phyloP scores from a whole-genome alignment of 2,329 filamentous ascomycete species.

The Exutisphaerella laricina region DNA sequence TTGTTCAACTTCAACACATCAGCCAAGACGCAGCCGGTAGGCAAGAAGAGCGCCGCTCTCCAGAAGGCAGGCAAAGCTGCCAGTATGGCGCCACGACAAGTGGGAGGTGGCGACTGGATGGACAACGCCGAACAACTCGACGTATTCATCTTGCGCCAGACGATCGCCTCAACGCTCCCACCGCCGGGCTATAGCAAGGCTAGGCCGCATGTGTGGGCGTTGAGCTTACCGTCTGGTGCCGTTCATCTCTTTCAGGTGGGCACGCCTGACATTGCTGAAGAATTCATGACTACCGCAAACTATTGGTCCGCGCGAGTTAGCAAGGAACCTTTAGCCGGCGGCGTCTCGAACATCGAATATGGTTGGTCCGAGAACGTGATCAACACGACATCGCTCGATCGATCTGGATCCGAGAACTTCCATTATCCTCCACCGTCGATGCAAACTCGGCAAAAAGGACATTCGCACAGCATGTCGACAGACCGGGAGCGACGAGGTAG shows the following conservation, averaged over 20 bases:
- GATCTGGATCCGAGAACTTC: slow-evolving; percentile 17
- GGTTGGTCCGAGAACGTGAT: slow-evolving; percentile 89
- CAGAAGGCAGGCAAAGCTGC: slow-evolving; percentile 28
- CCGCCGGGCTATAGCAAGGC: slow-evolving; percentile 88
- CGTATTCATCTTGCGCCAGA: slow-evolving; percentile 82
- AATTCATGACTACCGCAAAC: slow-evolving; percentile 91
- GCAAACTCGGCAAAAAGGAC: slow-evolving; percentile 20
- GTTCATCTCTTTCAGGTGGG: slow-evolving; percentile 98
- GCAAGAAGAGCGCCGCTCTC: slow-evolving; percentile 35
- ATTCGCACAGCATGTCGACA: slow-evolving; percentile 23
- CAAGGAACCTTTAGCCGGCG: slow-evolving; percentile 86
- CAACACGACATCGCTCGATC: slow-evolving; percentile 44
- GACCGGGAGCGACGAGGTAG: slow-evolving; percentile 23
- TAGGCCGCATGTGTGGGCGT: slow-evolving; percentile 86
- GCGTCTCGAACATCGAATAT: slow-evolving; percentile 95
- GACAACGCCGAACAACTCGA: slow-evolving; percentile 89
- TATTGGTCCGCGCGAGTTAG: slow-evolving; percentile 96
- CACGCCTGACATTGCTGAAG: slow-evolving; percentile 86
- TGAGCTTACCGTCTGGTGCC: slow-evolving; percentile 85
- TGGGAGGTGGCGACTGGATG: slow-evolving; percentile 97
- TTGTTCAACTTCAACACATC: slow-evolving; percentile 87
- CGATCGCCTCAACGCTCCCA: slow-evolving; percentile 83
- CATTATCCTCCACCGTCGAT: slow-evolving; percentile 31
- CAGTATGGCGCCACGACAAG: slow-evolving; percentile 55
- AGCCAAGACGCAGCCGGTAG: slow-evolving; percentile 42